Evolutionary conservation across 169 alveolate species (phyloP), one percentile per base, ranked within the genome.

Genomic region (Cryptosporidium xiaoi): DNA sequence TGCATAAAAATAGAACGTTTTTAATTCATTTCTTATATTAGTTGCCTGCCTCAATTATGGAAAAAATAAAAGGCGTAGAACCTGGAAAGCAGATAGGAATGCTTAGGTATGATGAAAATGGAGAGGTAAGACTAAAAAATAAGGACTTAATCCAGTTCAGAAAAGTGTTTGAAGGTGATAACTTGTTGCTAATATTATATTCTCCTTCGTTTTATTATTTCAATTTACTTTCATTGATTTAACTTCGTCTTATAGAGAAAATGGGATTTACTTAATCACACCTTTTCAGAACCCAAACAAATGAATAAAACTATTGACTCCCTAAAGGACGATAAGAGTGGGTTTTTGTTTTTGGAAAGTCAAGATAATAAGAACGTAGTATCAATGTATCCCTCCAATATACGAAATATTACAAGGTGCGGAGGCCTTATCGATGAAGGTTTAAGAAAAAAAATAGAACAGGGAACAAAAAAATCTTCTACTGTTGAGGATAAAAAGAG

Each of bases 401-500:
- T 77, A 24, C 71, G 56, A 16, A 56, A 68, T 34, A 27, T 77
- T 58, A 62, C 46, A 56, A 77, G 71, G 36, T 44, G 46, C 24
- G 87, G 87, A 10, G 27, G 15, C 24, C 33, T 77, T 60, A 46
- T 77, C 18, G 64, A 53, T 20, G 87, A 77, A 0, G 87, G 58
- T 20, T 58, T 77, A 12, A 77, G 87, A 56, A 53, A 48, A 2
- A 77, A 62, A 77, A 77, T 77, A 5, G n/a, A 77, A 62, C 77
- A 77, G 18, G 64, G 56, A 46, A 33, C 87, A 10, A 69, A 69
- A 51, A 31, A 66, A 29, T 20, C 69, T 20, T 31, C 87, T 3
- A 77, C 87, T 20, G 36, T 77, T 40, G 87, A 77, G 65, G 87
- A 77, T 48, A 77, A 68, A 7, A 77, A 77, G 46, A 77, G 87